Percentiles rank a stretch among this genome's conserved stretches.
Conservation (phyloP, 345 rosid genomes). For the Eucalyptus erythrocorys region DNA sequence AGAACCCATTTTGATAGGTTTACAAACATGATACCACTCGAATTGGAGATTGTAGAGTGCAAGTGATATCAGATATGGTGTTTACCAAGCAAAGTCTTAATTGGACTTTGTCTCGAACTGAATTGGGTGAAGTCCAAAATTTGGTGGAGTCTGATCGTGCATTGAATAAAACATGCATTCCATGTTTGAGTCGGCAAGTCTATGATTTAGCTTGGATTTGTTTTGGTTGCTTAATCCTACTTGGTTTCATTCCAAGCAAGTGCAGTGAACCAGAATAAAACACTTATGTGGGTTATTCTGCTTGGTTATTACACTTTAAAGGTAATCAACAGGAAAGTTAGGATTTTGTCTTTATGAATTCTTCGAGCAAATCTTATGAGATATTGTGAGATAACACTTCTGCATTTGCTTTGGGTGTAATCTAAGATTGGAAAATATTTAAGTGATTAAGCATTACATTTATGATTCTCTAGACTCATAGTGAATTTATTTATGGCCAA, state of each 20-base stretch:
- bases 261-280: not conserved
- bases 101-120: not conserved
- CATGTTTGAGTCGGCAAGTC: not conserved
- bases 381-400: not conserved
- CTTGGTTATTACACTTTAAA: not conserved
- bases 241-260: not conserved
- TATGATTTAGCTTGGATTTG: not conserved
- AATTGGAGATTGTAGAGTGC: not conserved
- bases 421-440: not conserved
- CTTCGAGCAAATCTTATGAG: not conserved
- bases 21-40: not conserved
- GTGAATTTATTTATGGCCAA: accelerated
- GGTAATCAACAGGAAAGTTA: not conserved
- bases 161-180: not conserved
- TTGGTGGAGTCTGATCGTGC: not conserved
- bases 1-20: no score
- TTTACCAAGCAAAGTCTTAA: not conserved
- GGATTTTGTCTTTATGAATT: not conserved
- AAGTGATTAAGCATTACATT: not conserved
- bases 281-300: not conserved
- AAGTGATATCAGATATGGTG: not conserved
- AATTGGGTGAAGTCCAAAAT: not conserved
- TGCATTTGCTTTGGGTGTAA: not conserved
- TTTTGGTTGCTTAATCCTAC: not conserved
- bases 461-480: not conserved